Evolutionary conservation across 1,139 yeast species (phyloP).

Genomic region (Fermentozyma sake): DNA sequence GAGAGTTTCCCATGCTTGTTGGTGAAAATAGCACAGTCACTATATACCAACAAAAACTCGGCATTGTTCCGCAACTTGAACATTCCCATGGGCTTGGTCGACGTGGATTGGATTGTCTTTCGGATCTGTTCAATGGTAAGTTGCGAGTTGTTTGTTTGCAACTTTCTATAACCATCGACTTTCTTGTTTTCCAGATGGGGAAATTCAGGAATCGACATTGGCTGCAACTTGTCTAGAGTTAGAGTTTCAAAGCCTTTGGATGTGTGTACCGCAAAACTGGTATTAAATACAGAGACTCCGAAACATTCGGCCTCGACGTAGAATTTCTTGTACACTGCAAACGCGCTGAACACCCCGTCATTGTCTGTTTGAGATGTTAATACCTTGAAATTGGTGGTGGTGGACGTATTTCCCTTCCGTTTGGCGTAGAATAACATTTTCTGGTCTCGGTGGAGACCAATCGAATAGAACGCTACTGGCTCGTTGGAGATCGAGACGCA

Average conservation of each 20-base stretch:
- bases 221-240: slow-evolving; percentile 54
- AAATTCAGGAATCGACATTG: slow-evolving; percentile 52
- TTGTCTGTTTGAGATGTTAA: slow-evolving; percentile 47
- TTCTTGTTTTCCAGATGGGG: slow-evolving; percentile 23
- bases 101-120: slow-evolving; percentile 30
- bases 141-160: slow-evolving; percentile 1
- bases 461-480: slow-evolving; percentile 46
- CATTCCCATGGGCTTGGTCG: slow-evolving; percentile 56
- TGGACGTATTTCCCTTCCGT: slow-evolving; percentile 42
- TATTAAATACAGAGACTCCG: slow-evolving; percentile 55
- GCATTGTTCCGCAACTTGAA: slow-evolving; percentile 51
- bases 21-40: slow-evolving; percentile 66
- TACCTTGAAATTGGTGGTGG: slow-evolving; percentile 49
- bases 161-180: slow-evolving; percentile 30
- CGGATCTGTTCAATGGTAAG: slow-evolving; percentile 29
- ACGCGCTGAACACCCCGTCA: slow-evolving; percentile 45
- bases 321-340: slow-evolving; percentile 47
- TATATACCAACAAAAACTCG: slow-evolving; percentile 61
- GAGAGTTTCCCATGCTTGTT: slow-evolving; percentile 64
- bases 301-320: slow-evolving; percentile 50
- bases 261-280: slow-evolving; percentile 63
- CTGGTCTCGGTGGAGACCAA: slow-evolving; percentile 60
- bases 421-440: slow-evolving; percentile 53
- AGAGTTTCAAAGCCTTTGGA: slow-evolving; percentile 66
- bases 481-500: slow-evolving; percentile 36